These are phyloP conservation scores for Coniella vitis DNA, from an alignment of 2,329 filamentous ascomycete species.

Conservation along the genomic window DNA sequence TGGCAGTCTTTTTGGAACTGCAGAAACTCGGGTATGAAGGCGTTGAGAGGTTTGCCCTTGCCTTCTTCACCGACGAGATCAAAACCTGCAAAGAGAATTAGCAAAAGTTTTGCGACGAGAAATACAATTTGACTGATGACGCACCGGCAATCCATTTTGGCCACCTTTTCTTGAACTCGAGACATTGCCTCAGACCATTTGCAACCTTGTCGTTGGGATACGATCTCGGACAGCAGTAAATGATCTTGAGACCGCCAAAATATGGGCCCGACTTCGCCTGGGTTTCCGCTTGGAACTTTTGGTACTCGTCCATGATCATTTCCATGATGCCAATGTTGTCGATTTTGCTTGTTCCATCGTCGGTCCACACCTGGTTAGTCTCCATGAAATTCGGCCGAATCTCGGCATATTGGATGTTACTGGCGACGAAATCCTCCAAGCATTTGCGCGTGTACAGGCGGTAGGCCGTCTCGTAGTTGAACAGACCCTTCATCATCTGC, in stretches of 20 bases:
- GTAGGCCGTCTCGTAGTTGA: slow-evolving; percentile 52
- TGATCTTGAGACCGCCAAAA: slow-evolving; percentile 52
- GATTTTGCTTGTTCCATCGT: slow-evolving; percentile 39
- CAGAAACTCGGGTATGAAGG: slow-evolving; percentile 42
- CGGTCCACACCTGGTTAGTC: slow-evolving; percentile 41
- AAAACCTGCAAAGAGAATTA: slow-evolving; percentile 33
- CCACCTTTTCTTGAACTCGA: slow-evolving; percentile 44
- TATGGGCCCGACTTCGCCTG: slow-evolving; percentile 19
- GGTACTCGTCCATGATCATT: slow-evolving; percentile 42
- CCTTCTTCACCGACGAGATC: slow-evolving; percentile 56
- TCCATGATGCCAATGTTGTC: slow-evolving; percentile 44
- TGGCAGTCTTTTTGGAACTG: slow-evolving; percentile 41
- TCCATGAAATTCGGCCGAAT: slow-evolving; percentile 54
- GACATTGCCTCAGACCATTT: slow-evolving; percentile 44
- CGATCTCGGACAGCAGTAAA: slow-evolving; percentile 53
- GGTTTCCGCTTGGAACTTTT: slow-evolving; percentile 28
- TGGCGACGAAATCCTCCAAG: slow-evolving; percentile 47
- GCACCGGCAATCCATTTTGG: slow-evolving; percentile 41
- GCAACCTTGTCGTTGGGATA: slow-evolving; percentile 40
- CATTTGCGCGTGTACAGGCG: slow-evolving; percentile 47
- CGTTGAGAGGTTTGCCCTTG: slow-evolving; percentile 43
- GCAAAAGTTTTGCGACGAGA: neutral
- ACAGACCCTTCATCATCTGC: slow-evolving; percentile 53
- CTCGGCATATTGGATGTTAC: slow-evolving; percentile 56
- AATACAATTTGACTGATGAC: neutral